phyloP scores from a whole-genome alignment of 2,329 filamentous ascomycete species.

The Colletotrichum chrysophilum region DNA sequence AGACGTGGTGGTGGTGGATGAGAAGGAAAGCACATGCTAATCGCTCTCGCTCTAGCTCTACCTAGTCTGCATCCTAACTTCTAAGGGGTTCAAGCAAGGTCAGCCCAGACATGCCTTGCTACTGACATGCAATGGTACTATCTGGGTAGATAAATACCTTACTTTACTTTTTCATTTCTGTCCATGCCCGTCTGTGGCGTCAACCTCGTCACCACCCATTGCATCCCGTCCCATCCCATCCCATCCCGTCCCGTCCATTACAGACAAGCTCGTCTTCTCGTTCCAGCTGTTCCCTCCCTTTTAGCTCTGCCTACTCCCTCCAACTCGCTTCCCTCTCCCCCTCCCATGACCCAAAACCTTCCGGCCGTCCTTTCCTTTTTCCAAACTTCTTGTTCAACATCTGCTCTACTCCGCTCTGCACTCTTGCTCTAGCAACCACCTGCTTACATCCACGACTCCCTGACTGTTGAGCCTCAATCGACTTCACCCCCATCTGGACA shows the following conservation, averaged over 20 bases:
- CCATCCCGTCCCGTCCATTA: not conserved
- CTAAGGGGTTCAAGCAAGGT: conserved; percentile 15
- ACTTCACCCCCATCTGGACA: not conserved
- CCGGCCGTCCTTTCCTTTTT: not conserved
- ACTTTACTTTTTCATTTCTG: conserved; percentile 9
- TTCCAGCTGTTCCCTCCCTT: conserved; percentile 12
- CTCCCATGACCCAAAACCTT: conserved; percentile 1
- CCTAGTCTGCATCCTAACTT: not conserved
- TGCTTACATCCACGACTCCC: not conserved
- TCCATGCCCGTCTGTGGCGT: conserved; percentile 17
- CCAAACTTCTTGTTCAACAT: not conserved
- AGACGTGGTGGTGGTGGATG: not conserved
- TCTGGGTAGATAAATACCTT: conserved; percentile 17
- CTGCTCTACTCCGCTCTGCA: not conserved
- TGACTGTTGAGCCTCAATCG: not conserved
- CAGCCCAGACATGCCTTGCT: not conserved
- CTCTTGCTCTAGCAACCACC: not conserved
- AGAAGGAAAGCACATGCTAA: conserved; percentile 8
- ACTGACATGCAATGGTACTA: not conserved
- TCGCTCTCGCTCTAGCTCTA: not conserved
- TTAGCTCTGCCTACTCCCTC: conserved; percentile 12
- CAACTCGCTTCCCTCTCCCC: not conserved
- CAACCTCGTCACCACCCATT: conserved; percentile 16
- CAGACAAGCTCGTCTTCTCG: conserved; percentile 3
- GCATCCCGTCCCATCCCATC: not conserved